Percentiles rank a stretch among this genome's conserved stretches.
Conservation (phyloP, 2,329 filamentous ascomycete species). For the Cyclaneusma minus region DNA sequence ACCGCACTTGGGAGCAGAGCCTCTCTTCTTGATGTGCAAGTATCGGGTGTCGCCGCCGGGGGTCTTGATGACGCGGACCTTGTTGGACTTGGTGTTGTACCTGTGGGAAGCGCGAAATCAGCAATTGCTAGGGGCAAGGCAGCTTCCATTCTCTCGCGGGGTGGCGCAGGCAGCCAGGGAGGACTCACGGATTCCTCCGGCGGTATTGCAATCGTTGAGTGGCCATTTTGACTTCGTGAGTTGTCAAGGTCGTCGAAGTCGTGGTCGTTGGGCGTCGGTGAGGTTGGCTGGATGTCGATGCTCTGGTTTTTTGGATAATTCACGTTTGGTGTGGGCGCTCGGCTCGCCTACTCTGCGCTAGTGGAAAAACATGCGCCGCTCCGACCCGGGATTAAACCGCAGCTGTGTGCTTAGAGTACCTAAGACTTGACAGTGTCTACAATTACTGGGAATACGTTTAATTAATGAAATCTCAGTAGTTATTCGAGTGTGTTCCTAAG, state of each 20-base stretch:
- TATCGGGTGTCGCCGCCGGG: conserved; percentile 91
- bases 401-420: no score
- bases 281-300: no score
- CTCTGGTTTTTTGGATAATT: no score
- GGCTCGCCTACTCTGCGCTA: no score
- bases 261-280: conserved; percentile 25
- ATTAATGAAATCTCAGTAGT: no score
- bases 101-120: conserved; percentile 25
- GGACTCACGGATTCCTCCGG: conserved; percentile 65
- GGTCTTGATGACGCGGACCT: conserved; percentile 89
- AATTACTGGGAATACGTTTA: no score
- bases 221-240: conserved; percentile 29
- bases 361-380: no score
- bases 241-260: conserved; percentile 22
- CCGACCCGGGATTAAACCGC: no score
- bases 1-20: conserved; percentile 95
- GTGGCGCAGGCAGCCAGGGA: conserved; percentile 5
- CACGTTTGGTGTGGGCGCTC: no score
- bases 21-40: conserved; percentile 99
- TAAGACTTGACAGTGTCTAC: no score
- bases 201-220: conserved; percentile 35
- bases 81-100: conserved; percentile 98
- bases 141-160: conserved; percentile 3
- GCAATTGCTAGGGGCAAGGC: conserved; percentile 3
- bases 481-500: no score